These are phyloP conservation scores for Auxenochlorella pyrenoidosa DNA, from an alignment of 139 green algal species.

Conservation along the genomic window DNA sequence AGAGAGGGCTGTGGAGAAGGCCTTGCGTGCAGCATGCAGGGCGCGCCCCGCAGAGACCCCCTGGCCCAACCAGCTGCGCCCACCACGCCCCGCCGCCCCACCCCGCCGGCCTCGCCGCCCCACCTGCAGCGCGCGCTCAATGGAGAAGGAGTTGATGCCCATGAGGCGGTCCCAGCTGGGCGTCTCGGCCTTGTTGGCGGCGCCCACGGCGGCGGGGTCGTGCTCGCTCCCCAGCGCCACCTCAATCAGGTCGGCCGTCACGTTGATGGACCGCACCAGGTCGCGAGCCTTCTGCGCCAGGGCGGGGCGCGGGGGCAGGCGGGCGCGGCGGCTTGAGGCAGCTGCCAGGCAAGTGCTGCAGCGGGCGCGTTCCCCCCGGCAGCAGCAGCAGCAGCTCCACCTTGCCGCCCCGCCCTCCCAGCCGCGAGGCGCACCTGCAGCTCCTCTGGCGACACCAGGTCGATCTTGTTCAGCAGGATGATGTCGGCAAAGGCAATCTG, in stretches of 20 bases:
- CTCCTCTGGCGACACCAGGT: conserved; percentile 65
- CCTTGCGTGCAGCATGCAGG: background rate
- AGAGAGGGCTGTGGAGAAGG: too few relatives aligned
- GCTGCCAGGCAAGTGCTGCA: too few relatives aligned
- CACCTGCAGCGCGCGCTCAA: conserved; percentile 74
- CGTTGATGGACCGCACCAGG: conserved; percentile 79
- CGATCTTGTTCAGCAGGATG: conserved; percentile 92
- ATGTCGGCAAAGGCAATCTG: conserved; percentile 93
- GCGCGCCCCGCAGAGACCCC: too few relatives aligned
- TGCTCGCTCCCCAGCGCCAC: conserved; percentile 63
- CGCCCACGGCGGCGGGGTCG: background rate
- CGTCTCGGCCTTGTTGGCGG: background rate
- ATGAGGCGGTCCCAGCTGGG: conserved; percentile 55
- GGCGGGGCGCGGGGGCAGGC: background rate
- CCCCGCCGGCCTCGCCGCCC: background rate
- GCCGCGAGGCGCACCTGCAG: conserved; percentile 4
- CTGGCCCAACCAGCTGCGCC: background rate
- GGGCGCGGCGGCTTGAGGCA: too few relatives aligned
- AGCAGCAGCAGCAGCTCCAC: background rate
- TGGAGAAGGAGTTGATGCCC: conserved; percentile 80
- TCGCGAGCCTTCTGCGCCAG: conserved; percentile 43
- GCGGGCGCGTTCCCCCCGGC: too few relatives aligned
- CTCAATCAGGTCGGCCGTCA: conserved; percentile 74
- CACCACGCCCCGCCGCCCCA: background rate
- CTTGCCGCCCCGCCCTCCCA: too few relatives aligned